Percentiles rank a stretch among this genome's conserved stretches.
These are phyloP conservation scores for Sporothrix curviconia DNA, from an alignment of 2,329 filamentous ascomycete species.

Conservation along the genomic window DNA sequence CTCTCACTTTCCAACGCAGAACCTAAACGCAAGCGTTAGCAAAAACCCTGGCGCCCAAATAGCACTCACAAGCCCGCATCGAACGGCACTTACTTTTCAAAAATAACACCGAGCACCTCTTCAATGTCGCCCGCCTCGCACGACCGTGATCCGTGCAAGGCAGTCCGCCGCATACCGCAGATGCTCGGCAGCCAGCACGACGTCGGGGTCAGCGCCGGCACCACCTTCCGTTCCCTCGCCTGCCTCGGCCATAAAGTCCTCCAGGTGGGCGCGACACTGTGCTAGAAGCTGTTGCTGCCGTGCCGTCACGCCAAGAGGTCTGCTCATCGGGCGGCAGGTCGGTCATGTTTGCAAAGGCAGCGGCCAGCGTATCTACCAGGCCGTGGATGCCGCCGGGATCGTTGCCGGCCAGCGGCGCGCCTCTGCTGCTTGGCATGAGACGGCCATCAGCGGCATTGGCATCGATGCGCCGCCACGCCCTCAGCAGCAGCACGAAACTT, in stretches of 20 bases:
- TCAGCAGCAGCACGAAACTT: constrained; percentile 29
- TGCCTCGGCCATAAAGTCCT: constrained; percentile 61
- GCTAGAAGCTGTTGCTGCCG: constrained; percentile 77
- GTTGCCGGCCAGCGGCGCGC: not conserved
- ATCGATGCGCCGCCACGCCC: constrained; percentile 9
- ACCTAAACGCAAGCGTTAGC: constrained; percentile 26
- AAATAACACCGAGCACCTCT: constrained; percentile 91
- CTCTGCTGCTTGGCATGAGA: constrained; percentile 15
- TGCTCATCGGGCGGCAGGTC: constrained; percentile 63
- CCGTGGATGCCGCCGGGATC: constrained; percentile 57
- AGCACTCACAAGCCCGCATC: not conserved
- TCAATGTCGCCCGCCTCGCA: constrained; percentile 82
- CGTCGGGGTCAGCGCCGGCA: constrained; percentile 59
- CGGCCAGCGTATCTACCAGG: constrained; percentile 65
- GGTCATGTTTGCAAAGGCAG: constrained; percentile 65
- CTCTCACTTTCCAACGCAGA: constrained; percentile 41
- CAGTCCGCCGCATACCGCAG: constrained; percentile 73
- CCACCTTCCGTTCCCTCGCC: constrained; percentile 37
- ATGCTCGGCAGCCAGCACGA: constrained; percentile 85
- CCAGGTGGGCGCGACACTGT: constrained; percentile 64
- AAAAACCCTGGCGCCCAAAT: too few species aligned
- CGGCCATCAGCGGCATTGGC: not conserved
- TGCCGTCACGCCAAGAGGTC: constrained; percentile 82
- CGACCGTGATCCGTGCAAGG: constrained; percentile 84
- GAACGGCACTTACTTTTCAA: constrained; percentile 71